These are phyloP conservation scores for Globisporangium takayamanum DNA, from an alignment of 352 stramenopile genomes.

Conservation along the genomic window DNA sequence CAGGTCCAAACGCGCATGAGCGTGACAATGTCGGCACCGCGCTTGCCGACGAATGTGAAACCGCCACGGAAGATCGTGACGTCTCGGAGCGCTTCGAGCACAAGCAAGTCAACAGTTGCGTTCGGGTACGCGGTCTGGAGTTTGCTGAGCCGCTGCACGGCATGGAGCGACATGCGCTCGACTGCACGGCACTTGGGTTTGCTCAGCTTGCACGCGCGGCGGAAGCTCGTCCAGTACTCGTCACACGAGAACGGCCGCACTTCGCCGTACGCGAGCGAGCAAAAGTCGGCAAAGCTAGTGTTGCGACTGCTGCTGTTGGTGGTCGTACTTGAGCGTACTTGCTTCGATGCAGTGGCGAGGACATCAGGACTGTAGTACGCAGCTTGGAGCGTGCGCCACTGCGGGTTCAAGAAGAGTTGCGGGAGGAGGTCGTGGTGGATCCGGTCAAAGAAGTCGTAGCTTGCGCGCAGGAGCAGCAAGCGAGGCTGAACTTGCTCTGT, in stretches of 20 bases:
- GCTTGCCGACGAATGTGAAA: constrained; percentile 7
- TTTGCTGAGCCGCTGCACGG: not conserved
- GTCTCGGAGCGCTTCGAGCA: constrained; percentile 9
- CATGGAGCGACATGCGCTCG: not conserved
- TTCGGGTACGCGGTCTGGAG: constrained; percentile 2
- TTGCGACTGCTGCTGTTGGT: not conserved
- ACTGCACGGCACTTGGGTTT: constrained; percentile 1
- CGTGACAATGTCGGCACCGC: constrained; percentile 6
- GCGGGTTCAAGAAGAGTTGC: constrained; percentile 2
- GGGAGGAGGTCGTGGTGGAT: constrained; percentile 14
- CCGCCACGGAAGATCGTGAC: not conserved
- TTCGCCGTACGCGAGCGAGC: constrained; percentile 5
- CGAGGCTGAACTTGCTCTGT: not conserved
- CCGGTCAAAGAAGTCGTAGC: constrained; percentile 8
- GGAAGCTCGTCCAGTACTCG: constrained; percentile 8
- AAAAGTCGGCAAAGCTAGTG: not conserved
- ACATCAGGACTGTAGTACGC: constrained; percentile 5
- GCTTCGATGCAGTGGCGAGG: not conserved
- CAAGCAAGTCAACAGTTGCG: constrained; percentile 4
- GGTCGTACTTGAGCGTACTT: not conserved
- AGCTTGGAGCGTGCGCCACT: constrained; percentile 4
- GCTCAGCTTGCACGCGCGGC: not conserved
- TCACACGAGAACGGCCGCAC: constrained; percentile 12
- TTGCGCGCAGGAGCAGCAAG: not conserved
- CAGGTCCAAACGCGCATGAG: constrained; percentile 5